Conservation (phyloP, 2,329 filamentous ascomycete genomes). For the Ceratocystis eucalypticola region DNA sequence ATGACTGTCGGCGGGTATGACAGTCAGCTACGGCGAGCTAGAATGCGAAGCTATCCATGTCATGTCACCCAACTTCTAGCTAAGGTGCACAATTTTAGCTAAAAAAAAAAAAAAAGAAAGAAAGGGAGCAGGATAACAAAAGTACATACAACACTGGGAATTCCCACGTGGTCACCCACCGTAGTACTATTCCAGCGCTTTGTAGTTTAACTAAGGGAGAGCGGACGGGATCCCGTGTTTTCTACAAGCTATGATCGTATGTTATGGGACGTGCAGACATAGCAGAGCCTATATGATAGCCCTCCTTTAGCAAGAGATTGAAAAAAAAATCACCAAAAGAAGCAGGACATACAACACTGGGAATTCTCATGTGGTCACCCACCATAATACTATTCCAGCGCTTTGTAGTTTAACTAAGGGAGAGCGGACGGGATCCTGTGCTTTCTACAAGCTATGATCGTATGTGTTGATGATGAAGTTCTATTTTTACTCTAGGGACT, state of each 20-base stretch:
- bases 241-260: background rate
- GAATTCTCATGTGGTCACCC: background rate
- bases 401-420: background rate
- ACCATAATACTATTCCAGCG: background rate
- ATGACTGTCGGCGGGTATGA: too few species aligned
- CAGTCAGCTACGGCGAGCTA: background rate
- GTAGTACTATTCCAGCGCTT: background rate
- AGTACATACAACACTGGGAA: background rate
- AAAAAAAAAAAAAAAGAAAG: background rate
- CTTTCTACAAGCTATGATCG: background rate
- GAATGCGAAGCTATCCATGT: background rate
- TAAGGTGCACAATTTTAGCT: too few species aligned
- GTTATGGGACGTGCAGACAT: too few species aligned
- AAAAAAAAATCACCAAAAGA: background rate
- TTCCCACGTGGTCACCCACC: background rate
- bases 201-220: background rate
- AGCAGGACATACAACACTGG: background rate
- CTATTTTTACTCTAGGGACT: too few species aligned
- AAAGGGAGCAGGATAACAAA: background rate
- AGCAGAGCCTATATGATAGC: too few species aligned
- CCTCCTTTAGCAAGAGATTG: too few species aligned
- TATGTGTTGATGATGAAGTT: too few species aligned
- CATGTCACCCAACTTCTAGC: too few species aligned
- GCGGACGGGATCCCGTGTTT: background rate
- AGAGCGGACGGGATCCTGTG: background rate